Conservation (phyloP, 495 filamentous ascomycete species). For the Choiromyces venosus region DNA sequence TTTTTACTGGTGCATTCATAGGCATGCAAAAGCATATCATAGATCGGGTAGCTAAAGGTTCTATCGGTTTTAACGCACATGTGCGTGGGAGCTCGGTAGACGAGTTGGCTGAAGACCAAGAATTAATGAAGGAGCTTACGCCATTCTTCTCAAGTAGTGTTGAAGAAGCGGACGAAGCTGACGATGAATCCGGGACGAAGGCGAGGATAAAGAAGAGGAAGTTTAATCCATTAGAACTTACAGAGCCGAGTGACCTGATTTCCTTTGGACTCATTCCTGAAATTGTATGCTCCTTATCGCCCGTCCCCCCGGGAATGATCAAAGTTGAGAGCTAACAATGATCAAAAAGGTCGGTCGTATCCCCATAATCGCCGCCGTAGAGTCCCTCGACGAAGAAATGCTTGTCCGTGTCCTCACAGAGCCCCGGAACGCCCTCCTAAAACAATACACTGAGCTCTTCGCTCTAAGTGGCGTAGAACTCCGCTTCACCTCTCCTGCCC, state of each 20-base stretch:
- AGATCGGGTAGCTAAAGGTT: slow-evolving; percentile 76
- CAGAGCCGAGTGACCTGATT: slow-evolving; percentile 77
- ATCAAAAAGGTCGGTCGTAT: slow-evolving; percentile 60
- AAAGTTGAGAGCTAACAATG: background rate
- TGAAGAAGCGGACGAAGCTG: slow-evolving; percentile 7
- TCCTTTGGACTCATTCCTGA: slow-evolving; percentile 92
- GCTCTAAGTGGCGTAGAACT: slow-evolving; percentile 75
- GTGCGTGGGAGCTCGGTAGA: slow-evolving; percentile 52
- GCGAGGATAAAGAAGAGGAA: slow-evolving; percentile 44
- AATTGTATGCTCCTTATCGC: slow-evolving; percentile 49
- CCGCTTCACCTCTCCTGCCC: slow-evolving; percentile 70
- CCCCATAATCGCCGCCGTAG: slow-evolving; percentile 77
- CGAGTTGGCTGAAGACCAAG: slow-evolving; percentile 51
- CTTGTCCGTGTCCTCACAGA: slow-evolving; percentile 86
- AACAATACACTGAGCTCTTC: slow-evolving; percentile 82
- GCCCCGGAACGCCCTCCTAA: slow-evolving; percentile 76
- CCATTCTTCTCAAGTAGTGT: slow-evolving; percentile 53
- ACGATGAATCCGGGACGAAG: slow-evolving; percentile 18
- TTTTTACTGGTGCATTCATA: slow-evolving; percentile 92
- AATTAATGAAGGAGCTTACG: slow-evolving; percentile 61
- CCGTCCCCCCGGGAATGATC: too few species aligned
- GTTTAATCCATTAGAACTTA: slow-evolving; percentile 75
- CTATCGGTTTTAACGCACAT: slow-evolving; percentile 85
- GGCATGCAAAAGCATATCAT: slow-evolving; percentile 85
- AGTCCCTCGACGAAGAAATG: slow-evolving; percentile 68